phyloP scores from a whole-genome alignment of 768 basidiomycete species.

The Leccinum fibrillosum region DNA sequence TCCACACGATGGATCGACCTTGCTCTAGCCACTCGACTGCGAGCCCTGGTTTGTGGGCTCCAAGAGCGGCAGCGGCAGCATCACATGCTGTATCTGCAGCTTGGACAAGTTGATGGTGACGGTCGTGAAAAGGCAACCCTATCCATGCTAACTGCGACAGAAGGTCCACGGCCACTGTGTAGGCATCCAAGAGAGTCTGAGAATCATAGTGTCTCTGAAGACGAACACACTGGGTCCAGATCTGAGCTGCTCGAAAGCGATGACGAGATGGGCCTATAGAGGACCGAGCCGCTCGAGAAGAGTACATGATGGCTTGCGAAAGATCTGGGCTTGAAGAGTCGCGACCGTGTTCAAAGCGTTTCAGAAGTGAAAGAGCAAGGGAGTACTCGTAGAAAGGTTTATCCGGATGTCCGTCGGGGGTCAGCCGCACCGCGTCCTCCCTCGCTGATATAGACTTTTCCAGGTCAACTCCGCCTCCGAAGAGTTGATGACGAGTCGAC shows the following conservation, averaged over 20 bases:
- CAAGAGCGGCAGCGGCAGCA: not conserved
- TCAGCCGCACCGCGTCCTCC: not conserved
- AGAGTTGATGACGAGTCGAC: not conserved
- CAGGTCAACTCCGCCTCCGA: not conserved
- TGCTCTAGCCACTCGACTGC: not conserved
- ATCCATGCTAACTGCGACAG: not conserved
- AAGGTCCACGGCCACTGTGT: not conserved
- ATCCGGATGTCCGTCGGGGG: not conserved
- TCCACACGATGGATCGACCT: not conserved
- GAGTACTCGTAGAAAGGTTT: not conserved
- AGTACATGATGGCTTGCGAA: not conserved
- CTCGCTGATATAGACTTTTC: not conserved
- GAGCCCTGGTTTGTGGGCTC: not conserved
- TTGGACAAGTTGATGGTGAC: not conserved
- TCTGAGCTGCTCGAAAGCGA: not conserved
- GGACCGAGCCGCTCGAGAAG: not conserved
- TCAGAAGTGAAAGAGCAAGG: not conserved
- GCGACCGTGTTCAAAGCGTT: not conserved
- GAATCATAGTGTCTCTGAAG: not conserved
- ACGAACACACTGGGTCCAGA: not conserved
- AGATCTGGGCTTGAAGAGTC: not conserved
- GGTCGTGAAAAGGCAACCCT: not conserved
- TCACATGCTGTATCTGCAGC: not conserved
- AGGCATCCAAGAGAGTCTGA: not conserved
- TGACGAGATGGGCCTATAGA: not conserved